phyloP scores from a whole-genome alignment of 2,329 filamentous ascomycete genomes.

The Pseudocercospora fijiensis region DNA sequence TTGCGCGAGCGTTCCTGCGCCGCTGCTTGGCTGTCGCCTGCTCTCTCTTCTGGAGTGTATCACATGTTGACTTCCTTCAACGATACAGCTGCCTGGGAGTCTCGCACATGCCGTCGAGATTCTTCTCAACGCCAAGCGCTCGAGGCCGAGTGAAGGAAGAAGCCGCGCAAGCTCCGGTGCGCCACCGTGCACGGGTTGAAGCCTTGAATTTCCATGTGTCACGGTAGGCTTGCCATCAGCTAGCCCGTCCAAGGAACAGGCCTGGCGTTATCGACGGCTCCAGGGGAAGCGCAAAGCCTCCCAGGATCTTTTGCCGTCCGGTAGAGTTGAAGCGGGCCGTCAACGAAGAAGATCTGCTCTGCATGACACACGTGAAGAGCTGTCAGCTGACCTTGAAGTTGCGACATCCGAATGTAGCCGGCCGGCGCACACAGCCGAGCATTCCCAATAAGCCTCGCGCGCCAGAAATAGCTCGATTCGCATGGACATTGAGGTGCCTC shows the following conservation, averaged over 20 bases:
- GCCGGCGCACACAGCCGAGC: background rate
- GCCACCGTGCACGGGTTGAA: background rate
- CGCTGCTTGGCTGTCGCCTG: background rate
- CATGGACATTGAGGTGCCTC: background rate
- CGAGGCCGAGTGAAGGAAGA: background rate
- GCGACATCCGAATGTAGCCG: background rate
- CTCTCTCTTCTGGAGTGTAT: background rate
- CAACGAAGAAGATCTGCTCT: background rate
- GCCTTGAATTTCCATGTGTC: conserved; percentile 7
- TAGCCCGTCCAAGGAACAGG: background rate
- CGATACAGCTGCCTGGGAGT: background rate
- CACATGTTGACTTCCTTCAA: background rate
- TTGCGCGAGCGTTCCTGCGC: background rate
- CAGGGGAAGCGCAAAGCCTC: background rate
- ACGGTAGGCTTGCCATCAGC: background rate
- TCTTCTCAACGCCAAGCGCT: background rate
- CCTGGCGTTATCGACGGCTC: background rate
- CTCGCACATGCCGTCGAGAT: background rate
- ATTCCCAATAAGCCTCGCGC: background rate
- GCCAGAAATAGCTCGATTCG: background rate
- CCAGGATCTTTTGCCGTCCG: background rate
- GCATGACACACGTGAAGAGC: background rate
- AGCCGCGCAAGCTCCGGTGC: conserved; percentile 3
- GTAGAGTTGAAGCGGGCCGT: background rate
- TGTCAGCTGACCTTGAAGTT: background rate